Percentiles rank a stretch among this genome's conserved stretches.
These are phyloP conservation scores for Gnaphalium uliginosum DNA, from an alignment of 129 eudicot genomes.

Conservation along the genomic window DNA sequence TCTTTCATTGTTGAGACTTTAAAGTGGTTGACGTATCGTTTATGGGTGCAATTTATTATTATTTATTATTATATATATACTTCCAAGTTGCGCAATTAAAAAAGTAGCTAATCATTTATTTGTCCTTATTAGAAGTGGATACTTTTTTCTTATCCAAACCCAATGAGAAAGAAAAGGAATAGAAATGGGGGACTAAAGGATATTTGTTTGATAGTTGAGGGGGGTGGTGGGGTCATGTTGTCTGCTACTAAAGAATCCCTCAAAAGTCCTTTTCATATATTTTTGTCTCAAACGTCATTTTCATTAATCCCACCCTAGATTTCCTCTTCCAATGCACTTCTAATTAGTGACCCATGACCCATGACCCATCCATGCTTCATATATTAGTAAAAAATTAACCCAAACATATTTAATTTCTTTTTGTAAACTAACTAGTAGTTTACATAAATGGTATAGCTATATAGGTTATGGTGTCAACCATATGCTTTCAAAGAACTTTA, in stretches of 20 bases:
- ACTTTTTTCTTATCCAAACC: conserved; percentile 17
- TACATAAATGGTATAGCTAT: too few species aligned
- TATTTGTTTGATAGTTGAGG: conserved; percentile 31
- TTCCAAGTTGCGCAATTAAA: conserved; percentile 22
- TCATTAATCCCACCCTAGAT: conserved; percentile 28
- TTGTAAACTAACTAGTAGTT: too few species aligned
- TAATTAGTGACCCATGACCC: too few species aligned
- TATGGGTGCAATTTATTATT: conserved; percentile 1
- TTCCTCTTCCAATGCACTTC: conserved; percentile 8
- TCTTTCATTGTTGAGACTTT: not conserved
- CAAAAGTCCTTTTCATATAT: conserved; percentile 25
- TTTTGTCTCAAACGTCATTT: conserved; percentile 24
- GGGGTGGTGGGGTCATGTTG: conserved; percentile 34
- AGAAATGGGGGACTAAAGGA: conserved; percentile 20
- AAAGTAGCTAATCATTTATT: conserved; percentile 27
- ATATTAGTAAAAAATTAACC: too few species aligned
- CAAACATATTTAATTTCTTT: too few species aligned
- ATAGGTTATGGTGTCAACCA: too few species aligned
- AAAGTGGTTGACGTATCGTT: conserved; percentile 10
- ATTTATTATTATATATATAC: not conserved
- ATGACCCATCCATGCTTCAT: too few species aligned
- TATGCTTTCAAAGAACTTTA: too few species aligned
- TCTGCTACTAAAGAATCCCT: conserved; percentile 20
- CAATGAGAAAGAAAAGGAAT: conserved; percentile 17
- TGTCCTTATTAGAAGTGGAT: conserved; percentile 34